phyloP scores from a whole-genome alignment of 2,329 filamentous ascomycete genomes.

The Sarocladium oryzae region DNA sequence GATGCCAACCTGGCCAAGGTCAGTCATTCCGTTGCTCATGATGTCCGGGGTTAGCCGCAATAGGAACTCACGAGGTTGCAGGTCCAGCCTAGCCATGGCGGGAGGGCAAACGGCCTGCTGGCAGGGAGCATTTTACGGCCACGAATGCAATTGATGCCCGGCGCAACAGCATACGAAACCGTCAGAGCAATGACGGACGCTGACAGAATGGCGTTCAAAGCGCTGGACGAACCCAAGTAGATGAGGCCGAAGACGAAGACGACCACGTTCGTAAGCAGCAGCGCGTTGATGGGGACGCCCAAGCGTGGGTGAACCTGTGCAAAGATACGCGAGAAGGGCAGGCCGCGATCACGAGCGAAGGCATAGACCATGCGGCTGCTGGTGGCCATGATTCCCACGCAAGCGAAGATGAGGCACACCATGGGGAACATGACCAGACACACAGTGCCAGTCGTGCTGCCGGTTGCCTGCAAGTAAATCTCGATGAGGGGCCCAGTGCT shows the following conservation, averaged over 20 bases:
- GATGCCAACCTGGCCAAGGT: constrained; percentile 39
- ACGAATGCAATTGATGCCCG: constrained; percentile 61
- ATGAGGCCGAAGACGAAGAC: constrained; percentile 53
- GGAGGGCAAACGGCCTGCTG: constrained; percentile 31
- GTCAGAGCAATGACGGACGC: constrained; percentile 62
- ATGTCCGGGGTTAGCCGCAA: too few species aligned
- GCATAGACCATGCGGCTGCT: constrained; percentile 47
- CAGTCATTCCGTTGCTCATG: too few species aligned
- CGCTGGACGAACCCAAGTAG: constrained; percentile 56
- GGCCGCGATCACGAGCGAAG: constrained; percentile 31
- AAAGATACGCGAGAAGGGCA: constrained; percentile 40
- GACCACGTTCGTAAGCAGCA: constrained; percentile 30
- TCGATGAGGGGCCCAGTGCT: constrained; percentile 41
- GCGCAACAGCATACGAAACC: constrained; percentile 65
- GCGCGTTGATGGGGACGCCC: constrained; percentile 45
- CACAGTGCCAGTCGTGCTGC: constrained; percentile 31
- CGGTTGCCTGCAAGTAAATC: constrained; percentile 31
- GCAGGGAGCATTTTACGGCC: constrained; percentile 58
- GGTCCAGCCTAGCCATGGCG: constrained; percentile 29
- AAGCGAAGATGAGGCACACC: constrained; percentile 46
- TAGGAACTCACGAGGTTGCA: constrained; percentile 18
- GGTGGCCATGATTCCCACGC: constrained; percentile 43
- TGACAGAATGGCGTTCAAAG: constrained; percentile 61
- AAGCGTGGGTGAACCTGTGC: constrained; percentile 35
- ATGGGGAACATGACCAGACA: constrained; percentile 47